Evolutionary conservation across 2,329 filamentous ascomycete species (phyloP).

Genomic region (Penicillium sp.): DNA sequence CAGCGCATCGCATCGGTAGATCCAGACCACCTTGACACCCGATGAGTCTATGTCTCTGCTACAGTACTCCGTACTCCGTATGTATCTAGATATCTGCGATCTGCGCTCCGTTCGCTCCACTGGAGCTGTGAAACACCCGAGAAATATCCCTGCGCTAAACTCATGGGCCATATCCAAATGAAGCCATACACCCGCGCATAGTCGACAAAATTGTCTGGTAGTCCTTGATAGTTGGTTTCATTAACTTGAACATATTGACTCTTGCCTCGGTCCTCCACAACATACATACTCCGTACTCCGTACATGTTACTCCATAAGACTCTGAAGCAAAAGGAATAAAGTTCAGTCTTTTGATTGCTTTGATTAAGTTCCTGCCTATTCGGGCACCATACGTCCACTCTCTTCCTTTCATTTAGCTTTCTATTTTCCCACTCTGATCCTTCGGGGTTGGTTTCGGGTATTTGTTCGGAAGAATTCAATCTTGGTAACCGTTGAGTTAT

Average conservation of each 20-base stretch:
- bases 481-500: not conserved
- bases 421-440: not conserved
- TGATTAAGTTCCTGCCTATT: conserved; percentile 19
- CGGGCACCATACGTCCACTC: not conserved
- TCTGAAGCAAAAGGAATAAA: conserved; percentile 3
- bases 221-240: conserved; percentile 5
- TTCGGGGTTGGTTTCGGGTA: not conserved
- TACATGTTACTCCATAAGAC: not conserved
- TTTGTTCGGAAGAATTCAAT: not conserved
- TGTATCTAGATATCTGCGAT: conserved; percentile 5
- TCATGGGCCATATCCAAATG: not conserved
- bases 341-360: conserved; percentile 5
- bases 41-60: too few relatives aligned
- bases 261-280: not conserved
- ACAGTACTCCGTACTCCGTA: not conserved
- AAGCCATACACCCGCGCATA: conserved; percentile 8
- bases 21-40: not conserved
- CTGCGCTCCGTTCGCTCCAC: conserved; percentile 7
- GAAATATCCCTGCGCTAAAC: not conserved
- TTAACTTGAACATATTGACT: not conserved
- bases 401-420: conserved; percentile 2
- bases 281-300: not conserved
- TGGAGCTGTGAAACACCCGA: conserved; percentile 5
- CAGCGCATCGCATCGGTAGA: not conserved
- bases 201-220: conserved; percentile 1